These are phyloP conservation scores for Mitragyna speciosa DNA, from an alignment of 257 asterid species.

Conservation along the genomic window DNA sequence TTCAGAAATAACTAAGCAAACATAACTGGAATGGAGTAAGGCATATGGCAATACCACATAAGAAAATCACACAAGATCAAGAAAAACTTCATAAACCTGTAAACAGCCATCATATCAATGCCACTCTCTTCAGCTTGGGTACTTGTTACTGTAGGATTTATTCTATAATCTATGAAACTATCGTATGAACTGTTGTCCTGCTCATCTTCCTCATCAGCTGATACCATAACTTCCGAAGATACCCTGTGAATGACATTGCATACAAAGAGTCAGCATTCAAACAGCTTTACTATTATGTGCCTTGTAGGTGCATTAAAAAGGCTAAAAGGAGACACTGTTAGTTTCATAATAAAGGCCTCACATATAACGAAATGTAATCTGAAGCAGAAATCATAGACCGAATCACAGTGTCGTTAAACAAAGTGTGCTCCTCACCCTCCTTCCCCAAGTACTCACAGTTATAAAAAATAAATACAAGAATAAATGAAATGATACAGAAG, in stretches of 20 bases:
- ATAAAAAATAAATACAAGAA: too few species aligned
- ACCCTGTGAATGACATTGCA: constrained; percentile 49
- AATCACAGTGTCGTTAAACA: background rate
- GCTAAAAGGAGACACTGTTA: background rate
- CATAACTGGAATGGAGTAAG: background rate
- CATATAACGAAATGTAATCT: too few species aligned
- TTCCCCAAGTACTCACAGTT: too few species aligned
- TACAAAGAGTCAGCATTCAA: background rate
- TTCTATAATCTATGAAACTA: constrained; percentile 83
- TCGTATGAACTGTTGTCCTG: constrained; percentile 53
- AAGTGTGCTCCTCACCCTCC: too few species aligned
- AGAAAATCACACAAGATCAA: background rate
- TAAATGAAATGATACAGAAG: too few species aligned
- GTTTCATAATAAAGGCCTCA: background rate
- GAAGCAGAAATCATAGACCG: background rate
- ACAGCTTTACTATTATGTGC: background rate
- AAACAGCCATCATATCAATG: constrained; percentile 87
- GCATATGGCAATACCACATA: background rate
- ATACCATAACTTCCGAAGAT: constrained; percentile 62
- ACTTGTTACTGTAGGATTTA: constrained; percentile 45
- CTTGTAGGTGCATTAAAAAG: background rate
- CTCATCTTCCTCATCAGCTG: constrained; percentile 69
- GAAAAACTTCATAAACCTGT: constrained; percentile 62
- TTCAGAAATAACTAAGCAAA: background rate
- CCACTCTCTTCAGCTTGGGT: constrained; percentile 58